Percentiles rank a stretch among this genome's conserved stretches.
Conservation (phyloP, 768 basidiomycete species). For the Podaxis sp. region DNA sequence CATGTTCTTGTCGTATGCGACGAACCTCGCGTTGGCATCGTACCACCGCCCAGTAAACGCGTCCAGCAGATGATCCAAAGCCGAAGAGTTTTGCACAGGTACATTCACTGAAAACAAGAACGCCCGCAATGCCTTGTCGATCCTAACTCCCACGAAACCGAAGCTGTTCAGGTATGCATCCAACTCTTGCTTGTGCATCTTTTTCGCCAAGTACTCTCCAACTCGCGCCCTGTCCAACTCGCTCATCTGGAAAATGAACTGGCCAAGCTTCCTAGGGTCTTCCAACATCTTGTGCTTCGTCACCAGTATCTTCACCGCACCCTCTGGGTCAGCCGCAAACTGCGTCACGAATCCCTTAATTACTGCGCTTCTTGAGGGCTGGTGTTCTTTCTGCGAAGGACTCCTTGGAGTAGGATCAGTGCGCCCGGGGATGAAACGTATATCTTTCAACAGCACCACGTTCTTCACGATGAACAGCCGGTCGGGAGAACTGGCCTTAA, state of each 20-base stretch:
- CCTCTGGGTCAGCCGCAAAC: slow-evolving; percentile 77
- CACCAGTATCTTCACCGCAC: slow-evolving; percentile 69
- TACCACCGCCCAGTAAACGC: slow-evolving; percentile 89
- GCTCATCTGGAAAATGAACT: slow-evolving; percentile 73
- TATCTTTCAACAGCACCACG: slow-evolving; percentile 70
- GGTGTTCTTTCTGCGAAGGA: slow-evolving; percentile 38
- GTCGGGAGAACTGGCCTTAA: slow-evolving; percentile 56
- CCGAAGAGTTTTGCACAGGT: slow-evolving; percentile 31
- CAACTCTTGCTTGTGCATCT: slow-evolving; percentile 69
- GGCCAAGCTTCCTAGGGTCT: slow-evolving; percentile 72
- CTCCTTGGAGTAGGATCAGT: slow-evolving; percentile 50
- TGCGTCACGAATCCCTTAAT: slow-evolving; percentile 72
- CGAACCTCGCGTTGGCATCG: slow-evolving; percentile 74
- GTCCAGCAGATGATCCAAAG: slow-evolving; percentile 71
- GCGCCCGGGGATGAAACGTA: slow-evolving; percentile 68
- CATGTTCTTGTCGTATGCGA: slow-evolving; percentile 80
- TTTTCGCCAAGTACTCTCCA: slow-evolving; percentile 78
- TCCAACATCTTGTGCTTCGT: slow-evolving; percentile 53
- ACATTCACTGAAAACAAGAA: slow-evolving; percentile 78
- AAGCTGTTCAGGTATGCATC: slow-evolving; percentile 87
- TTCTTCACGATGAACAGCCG: slow-evolving; percentile 86
- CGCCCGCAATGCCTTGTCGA: slow-evolving; percentile 85
- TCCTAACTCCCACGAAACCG: slow-evolving; percentile 74
- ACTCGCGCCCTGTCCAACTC: slow-evolving; percentile 81
- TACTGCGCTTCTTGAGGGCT: slow-evolving; percentile 34